A percentile compares a stretch with the other conserved stretches of the same genome.
Conservation (phyloP, 1,284 basidiomycete species). For the Limonomyces culmigenus region DNA sequence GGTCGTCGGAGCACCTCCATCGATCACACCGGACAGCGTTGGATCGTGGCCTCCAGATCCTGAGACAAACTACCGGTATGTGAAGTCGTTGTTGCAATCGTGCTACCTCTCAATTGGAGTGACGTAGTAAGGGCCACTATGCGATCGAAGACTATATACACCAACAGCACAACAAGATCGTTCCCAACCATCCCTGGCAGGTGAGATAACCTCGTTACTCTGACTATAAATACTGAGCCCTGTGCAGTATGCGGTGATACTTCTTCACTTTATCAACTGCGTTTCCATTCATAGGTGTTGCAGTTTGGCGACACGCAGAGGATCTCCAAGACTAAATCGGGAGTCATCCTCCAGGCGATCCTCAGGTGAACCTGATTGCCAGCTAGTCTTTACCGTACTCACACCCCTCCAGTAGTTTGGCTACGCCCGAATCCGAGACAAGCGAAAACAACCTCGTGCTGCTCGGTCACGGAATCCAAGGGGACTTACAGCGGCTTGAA, state of each 20-base stretch:
- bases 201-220: slow-evolving; percentile 28
- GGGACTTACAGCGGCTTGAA: slow-evolving; percentile 40
- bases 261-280: no score
- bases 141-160: slow-evolving; percentile 67
- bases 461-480: slow-evolving; percentile 46
- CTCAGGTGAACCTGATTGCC: slow-evolving; percentile 49
- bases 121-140: slow-evolving; percentile 58
- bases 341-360: slow-evolving; percentile 58
- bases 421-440: slow-evolving; percentile 65
- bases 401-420: slow-evolving; percentile 33
- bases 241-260: slow-evolving; percentile 52
- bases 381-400: no score
- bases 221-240: no score
- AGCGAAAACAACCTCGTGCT: slow-evolving; percentile 58
- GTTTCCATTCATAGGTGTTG: slow-evolving; percentile 12
- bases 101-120: no score
- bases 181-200: slow-evolving; percentile 50
- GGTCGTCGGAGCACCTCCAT: no score
- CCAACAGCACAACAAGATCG: slow-evolving; percentile 42
- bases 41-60: slow-evolving; percentile 71
- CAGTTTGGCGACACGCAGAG: slow-evolving; percentile 70
- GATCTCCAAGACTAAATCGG: slow-evolving; percentile 46
- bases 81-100: slow-evolving; percentile 1
- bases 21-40: slow-evolving; percentile 22
- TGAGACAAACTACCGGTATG: slow-evolving; percentile 62